These are phyloP conservation scores for Coemansia asiatica DNA, from an alignment of 192 early-diverging fungal species.

Conservation along the genomic window DNA sequence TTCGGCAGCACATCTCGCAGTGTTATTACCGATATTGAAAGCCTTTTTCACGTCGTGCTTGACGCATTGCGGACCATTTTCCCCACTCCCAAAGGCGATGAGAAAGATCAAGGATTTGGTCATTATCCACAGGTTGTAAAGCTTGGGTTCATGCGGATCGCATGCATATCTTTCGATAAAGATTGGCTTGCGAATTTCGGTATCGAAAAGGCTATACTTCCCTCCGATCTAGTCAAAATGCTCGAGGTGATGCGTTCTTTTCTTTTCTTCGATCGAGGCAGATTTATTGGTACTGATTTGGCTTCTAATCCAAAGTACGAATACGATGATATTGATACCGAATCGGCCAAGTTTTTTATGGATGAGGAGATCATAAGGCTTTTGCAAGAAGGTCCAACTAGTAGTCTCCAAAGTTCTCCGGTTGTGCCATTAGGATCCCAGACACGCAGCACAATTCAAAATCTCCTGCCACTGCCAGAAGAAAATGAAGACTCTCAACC, in stretches of 20 bases:
- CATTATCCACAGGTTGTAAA: too few species aligned
- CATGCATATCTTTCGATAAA: not conserved
- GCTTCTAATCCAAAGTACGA: not conserved
- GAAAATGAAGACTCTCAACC: too few species aligned
- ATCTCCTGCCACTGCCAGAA: too few species aligned
- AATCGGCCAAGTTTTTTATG: not conserved
- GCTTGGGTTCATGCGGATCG: not conserved
- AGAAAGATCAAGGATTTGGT: too few species aligned
- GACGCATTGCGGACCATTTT: not conserved
- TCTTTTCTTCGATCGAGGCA: not conserved
- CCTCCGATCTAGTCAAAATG: not conserved
- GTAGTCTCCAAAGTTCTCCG: too few species aligned
- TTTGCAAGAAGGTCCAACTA: too few species aligned
- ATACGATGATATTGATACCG: not conserved
- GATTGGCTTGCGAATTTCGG: not conserved
- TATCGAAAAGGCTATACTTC: not conserved
- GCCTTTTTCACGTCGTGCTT: constrained; percentile 2
- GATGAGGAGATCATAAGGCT: not conserved
- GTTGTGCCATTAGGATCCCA: too few species aligned
- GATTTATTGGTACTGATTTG: not conserved
- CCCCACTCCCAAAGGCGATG: not conserved
- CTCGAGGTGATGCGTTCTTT: not conserved
- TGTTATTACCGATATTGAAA: not conserved
- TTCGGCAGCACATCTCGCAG: not conserved
- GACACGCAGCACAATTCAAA: too few species aligned